Evolutionary conservation across 306 rosid genomes (phyloP), one percentile per base, ranked within the genome.

Genomic region (Rubus parviflorus): DNA sequence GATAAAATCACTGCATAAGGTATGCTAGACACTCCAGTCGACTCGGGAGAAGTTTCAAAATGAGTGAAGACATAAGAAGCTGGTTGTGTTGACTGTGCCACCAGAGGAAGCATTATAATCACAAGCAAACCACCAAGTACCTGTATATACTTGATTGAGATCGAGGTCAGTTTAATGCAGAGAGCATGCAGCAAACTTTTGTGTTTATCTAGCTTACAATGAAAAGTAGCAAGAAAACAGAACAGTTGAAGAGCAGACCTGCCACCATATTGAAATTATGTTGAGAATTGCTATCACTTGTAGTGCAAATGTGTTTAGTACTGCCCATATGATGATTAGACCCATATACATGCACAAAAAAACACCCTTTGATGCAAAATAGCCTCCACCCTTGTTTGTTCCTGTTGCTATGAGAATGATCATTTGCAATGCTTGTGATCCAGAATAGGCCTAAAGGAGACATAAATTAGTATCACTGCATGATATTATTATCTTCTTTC

Each of bases 1-100:
- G 83, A 79, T 60, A 79, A 51, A 51, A 79, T 56, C n/a, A 45
- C 83, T 43, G 83, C 75, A 73, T 79, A 79, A 25, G 83, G 83
- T 66, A 63, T 67, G 48, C 83, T 73, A 6, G 72, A 68, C 0
- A 79, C 13, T 38, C 83, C 83, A 40, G 83, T 79, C 30, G 46
- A 8, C 22, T 52, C 69, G 0, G 83, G 83, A 41, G 79, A 79
- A 30, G 72, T 73, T 54, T 79, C 83, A 56, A 73, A 79, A 46
- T 73, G 83, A 41, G 79, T 73, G 61, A 79, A 79, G 17, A 79
- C 83, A 46, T 68, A 53, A 20, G 83, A 79, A 64, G 65, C 78
- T 54, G 83, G 6, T 16, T 53, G 78, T 73, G 49, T 79, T 25
- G 74, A 35, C 40, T 37, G 49, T 73, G 83, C 74, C 61, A 73